Percentiles rank a stretch among this genome's conserved stretches.
Evolutionary conservation across 768 basidiomycete genomes (phyloP).

Genomic region (Hypsizygus marmoreus): DNA sequence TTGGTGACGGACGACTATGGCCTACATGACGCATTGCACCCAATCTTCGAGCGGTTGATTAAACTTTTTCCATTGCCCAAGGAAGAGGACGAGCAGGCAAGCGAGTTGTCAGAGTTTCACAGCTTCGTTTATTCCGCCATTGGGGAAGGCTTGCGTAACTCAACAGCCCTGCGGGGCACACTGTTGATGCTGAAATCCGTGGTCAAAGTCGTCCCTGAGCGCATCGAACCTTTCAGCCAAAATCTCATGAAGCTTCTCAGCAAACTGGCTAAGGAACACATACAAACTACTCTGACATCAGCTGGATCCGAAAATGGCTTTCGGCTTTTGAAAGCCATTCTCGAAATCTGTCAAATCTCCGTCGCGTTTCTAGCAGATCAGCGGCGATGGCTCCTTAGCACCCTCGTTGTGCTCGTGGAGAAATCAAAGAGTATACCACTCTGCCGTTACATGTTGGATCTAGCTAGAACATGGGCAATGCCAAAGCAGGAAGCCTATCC

Average conservation of each 20-base stretch:
- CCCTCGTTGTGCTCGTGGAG: slow-evolving; percentile 80
- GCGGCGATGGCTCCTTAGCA: slow-evolving; percentile 75
- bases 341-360: slow-evolving; percentile 83
- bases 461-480: slow-evolving; percentile 89
- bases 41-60: slow-evolving; percentile 81
- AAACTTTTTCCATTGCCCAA: slow-evolving; percentile 76
- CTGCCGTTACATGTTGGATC: slow-evolving; percentile 83
- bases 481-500: slow-evolving; percentile 84
- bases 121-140: slow-evolving; percentile 74
- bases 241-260: slow-evolving; percentile 82
- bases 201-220: slow-evolving; percentile 76
- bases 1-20: slow-evolving; percentile 76
- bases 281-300: slow-evolving; percentile 51
- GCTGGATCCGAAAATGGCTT: slow-evolving; percentile 60
- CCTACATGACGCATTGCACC: slow-evolving; percentile 80
- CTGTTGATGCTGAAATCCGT: slow-evolving; percentile 88
- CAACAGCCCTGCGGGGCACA: slow-evolving; percentile 71
- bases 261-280: slow-evolving; percentile 87
- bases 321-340: slow-evolving; percentile 70
- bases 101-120: slow-evolving; percentile 78
- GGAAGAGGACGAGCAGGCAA: slow-evolving; percentile 74
- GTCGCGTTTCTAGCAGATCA: slow-evolving; percentile 87
- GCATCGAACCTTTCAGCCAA: slow-evolving; percentile 77
- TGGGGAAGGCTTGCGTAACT: slow-evolving; percentile 76
- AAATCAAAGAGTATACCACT: slow-evolving; percentile 82